Evolutionary conservation across 1,139 yeast genomes (phyloP).

Genomic region (Lodderomyces margitis): DNA sequence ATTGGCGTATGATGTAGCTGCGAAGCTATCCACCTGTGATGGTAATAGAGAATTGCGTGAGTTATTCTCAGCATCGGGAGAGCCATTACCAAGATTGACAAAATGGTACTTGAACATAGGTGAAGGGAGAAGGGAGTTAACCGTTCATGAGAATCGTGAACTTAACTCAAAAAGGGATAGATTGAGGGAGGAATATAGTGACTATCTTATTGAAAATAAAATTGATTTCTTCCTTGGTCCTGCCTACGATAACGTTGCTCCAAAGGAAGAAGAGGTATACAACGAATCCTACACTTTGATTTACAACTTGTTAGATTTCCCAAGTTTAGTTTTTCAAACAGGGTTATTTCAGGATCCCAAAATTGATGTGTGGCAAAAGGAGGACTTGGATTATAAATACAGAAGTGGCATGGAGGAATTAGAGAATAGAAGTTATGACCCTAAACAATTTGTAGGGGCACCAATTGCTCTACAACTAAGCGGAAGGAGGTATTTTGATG

Average conservation of each 20-base stretch:
- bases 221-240: conserved; percentile 72
- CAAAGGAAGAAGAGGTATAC: conserved; percentile 58
- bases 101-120: conserved; percentile 60
- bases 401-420: conserved; percentile 48
- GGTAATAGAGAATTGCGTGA: conserved; percentile 55
- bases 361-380: conserved; percentile 39
- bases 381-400: conserved; percentile 24
- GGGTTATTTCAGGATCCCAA: conserved; percentile 57
- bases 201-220: conserved; percentile 49
- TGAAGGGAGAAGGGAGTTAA: conserved; percentile 46
- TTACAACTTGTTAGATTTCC: conserved; percentile 63
- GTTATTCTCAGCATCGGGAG: conserved; percentile 57
- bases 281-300: conserved; percentile 77
- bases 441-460: conserved; percentile 33
- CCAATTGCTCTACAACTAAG: conserved; percentile 40
- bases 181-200: conserved; percentile 54
- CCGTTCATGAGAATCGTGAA: conserved; percentile 48
- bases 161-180: conserved; percentile 50
- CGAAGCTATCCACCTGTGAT: conserved; percentile 53
- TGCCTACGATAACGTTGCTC: conserved; percentile 69
- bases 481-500: conserved; percentile 40
- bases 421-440: conserved; percentile 29
- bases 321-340: conserved; percentile 60
- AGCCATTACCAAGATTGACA: conserved; percentile 60
- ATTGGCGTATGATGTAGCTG: conserved; percentile 51